Evolutionary conservation across 495 filamentous ascomycete species (phyloP).

Genomic region (Copromyces sp.): DNA sequence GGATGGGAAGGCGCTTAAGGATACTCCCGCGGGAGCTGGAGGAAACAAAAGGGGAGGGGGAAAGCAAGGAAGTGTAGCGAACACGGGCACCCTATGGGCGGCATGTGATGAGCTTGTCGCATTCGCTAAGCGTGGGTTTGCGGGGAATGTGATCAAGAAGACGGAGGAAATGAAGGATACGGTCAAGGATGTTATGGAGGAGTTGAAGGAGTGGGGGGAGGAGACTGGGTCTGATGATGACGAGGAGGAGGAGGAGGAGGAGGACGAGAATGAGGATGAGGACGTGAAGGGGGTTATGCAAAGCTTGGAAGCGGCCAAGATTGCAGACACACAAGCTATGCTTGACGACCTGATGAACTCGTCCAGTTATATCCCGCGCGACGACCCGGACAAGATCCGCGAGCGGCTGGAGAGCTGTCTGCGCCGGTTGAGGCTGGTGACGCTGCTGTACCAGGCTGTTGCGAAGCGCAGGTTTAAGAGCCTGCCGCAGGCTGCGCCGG

Average conservation of each 20-base stretch:
- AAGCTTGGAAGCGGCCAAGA: constrained; percentile 9
- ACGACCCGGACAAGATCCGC: constrained; percentile 44
- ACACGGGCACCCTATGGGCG: constrained; percentile 55
- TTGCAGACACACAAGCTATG: constrained; percentile 30
- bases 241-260: constrained; percentile 29
- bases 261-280: constrained; percentile 17
- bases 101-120: constrained; percentile 61
- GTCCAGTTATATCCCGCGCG: constrained; percentile 41
- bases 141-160: constrained; percentile 48
- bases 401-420: constrained; percentile 46
- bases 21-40: constrained; percentile 24
- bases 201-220: constrained; percentile 80
- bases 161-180: constrained; percentile 59
- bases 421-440: constrained; percentile 46
- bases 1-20: constrained; percentile 40
- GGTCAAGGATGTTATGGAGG: constrained; percentile 68
- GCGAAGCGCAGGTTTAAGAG: constrained; percentile 50
- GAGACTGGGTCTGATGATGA: constrained; percentile 44
- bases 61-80: constrained; percentile 42
- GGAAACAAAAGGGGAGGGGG: constrained; percentile 9
- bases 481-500: constrained; percentile 29
- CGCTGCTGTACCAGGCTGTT: constrained; percentile 48
- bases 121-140: constrained; percentile 53
- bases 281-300: constrained; percentile 14
- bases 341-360: constrained; percentile 48